A percentile compares a stretch with the other conserved stretches of the same genome.
phyloP scores from a whole-genome alignment of 2,329 filamentous ascomycete genomes.

The Aureobasidium sp. region DNA sequence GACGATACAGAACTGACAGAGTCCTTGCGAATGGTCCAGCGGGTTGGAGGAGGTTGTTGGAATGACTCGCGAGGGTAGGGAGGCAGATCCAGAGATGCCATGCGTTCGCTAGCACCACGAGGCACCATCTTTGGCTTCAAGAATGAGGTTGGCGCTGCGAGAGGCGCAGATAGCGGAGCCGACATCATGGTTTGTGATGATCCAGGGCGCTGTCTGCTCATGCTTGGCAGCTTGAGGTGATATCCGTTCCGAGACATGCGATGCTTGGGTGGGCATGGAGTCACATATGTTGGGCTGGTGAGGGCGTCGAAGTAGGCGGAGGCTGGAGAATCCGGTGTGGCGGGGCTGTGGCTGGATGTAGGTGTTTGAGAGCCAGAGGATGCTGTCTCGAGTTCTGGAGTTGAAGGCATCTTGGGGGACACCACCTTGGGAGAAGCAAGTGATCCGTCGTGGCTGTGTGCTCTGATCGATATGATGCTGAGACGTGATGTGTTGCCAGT shows the following conservation, averaged over 20 bases:
- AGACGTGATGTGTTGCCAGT: not conserved
- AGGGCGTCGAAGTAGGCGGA: conserved; percentile 9
- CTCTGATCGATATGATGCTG: not conserved
- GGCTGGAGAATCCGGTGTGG: conserved; percentile 2
- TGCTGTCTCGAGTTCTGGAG: conserved; percentile 1
- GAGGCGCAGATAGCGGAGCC: not conserved
- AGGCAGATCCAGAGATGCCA: not conserved
- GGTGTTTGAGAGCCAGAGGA: not conserved
- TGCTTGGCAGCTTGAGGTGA: not conserved
- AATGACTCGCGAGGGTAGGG: not conserved
- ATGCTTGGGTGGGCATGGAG: not conserved
- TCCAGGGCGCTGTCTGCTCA: not conserved
- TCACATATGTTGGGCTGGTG: not conserved
- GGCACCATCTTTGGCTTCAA: conserved; percentile 5
- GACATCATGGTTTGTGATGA: not conserved
- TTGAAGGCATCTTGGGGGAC: not conserved
- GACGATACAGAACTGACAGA: conserved; percentile 9
- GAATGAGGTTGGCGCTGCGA: not conserved
- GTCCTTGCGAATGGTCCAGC: conserved; percentile 4
- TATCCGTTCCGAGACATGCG: conserved; percentile 6
- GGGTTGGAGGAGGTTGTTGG: not conserved
- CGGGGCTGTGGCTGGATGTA: not conserved
- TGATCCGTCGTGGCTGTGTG: not conserved
- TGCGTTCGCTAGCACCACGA: not conserved
- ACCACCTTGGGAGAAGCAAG: not conserved